A percentile compares a stretch with the other conserved stretches of the same genome.
phyloP scores from a whole-genome alignment of 176 grass and related monocot species.

The Poa pratensis region DNA sequence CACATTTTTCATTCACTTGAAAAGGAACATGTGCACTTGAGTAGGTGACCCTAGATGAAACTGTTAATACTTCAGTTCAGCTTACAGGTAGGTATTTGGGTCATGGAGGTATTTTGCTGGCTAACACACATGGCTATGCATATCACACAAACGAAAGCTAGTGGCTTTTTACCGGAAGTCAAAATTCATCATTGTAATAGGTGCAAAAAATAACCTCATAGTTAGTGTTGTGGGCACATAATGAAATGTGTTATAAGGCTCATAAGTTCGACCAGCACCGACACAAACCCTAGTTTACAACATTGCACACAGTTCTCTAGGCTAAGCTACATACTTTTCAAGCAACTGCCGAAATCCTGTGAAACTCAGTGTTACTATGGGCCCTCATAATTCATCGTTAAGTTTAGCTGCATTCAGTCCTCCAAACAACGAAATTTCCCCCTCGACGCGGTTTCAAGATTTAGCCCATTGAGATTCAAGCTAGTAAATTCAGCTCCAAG shows the following conservation, averaged over 20 bases:
- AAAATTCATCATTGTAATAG: neutral
- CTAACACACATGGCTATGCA: neutral
- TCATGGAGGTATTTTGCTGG: neutral
- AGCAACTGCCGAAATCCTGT: neutral
- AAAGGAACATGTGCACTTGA: neutral
- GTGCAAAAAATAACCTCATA: neutral
- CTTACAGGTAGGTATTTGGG: neutral
- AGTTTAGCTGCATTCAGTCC: neutral
- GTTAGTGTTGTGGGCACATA: neutral
- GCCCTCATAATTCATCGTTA: neutral
- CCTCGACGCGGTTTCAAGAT: neutral
- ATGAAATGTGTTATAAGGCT: neutral
- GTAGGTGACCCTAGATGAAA: neutral
- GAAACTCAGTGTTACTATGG: neutral
- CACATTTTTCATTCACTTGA: neutral
- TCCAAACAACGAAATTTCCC: neutral
- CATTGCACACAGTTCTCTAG: neutral
- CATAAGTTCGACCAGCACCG: too few relatives aligned
- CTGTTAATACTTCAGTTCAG: neutral
- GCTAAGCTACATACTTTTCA: neutral
- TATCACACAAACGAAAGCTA: neutral
- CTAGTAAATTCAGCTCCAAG: neutral
- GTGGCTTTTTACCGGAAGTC: neutral
- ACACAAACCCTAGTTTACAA: neutral
- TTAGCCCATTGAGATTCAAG: neutral